Evolutionary conservation across 805 yeast species (phyloP).

Genomic region (Lipomyces yamadae): DNA sequence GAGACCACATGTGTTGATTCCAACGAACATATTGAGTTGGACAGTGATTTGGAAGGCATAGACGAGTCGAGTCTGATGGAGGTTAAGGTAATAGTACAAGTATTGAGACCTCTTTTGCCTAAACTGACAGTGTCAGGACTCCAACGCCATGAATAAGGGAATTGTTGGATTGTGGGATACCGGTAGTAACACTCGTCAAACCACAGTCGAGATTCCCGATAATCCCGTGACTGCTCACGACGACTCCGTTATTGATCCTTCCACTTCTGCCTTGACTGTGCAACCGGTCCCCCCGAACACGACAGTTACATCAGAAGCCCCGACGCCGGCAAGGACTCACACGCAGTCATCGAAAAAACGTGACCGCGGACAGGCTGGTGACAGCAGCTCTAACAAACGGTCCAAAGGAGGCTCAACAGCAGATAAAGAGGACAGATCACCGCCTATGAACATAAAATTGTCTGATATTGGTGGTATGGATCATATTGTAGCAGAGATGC

Average conservation of each 20-base stretch:
- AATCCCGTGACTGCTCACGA: constrained; percentile 6
- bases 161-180: constrained; percentile 71
- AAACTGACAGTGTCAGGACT: constrained; percentile 46
- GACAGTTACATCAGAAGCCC: neutral
- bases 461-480: constrained; percentile 89
- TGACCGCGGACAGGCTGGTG: constrained; percentile 38
- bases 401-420: constrained; percentile 51
- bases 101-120: too few species aligned
- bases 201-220: constrained; percentile 25
- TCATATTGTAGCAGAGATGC: constrained; percentile 77
- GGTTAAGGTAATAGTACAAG: constrained; percentile 47
- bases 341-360: constrained; percentile 38
- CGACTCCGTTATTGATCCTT: neutral
- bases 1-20: constrained; percentile 38
- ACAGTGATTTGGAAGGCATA: constrained; percentile 50
- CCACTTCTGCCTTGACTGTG: neutral
- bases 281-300: neutral
- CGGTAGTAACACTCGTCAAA: constrained; percentile 39
- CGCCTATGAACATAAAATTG: constrained; percentile 63
- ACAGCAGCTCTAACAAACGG: constrained; percentile 56
- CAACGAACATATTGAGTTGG: constrained; percentile 39
- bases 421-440: constrained; percentile 63
- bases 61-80: constrained; percentile 63
- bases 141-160: constrained; percentile 74
- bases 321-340: neutral